These are phyloP conservation scores for Mitragyna speciosa DNA, from an alignment of 257 asterid species.

Conservation along the genomic window DNA sequence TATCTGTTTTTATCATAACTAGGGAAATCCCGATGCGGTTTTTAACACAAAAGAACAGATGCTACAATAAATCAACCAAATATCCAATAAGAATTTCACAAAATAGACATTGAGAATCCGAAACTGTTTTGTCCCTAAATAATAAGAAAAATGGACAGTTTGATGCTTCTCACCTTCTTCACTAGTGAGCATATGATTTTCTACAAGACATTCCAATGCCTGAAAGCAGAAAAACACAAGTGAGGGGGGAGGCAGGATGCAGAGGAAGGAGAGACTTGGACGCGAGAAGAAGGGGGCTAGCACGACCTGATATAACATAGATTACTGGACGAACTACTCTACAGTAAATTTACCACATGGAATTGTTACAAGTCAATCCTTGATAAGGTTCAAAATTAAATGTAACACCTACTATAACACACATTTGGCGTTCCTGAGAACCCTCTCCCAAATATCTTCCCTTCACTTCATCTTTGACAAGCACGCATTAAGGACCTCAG, in stretches of 20 bases:
- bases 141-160: neutral
- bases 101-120: neutral
- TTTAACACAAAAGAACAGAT: neutral
- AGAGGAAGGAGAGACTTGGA: neutral
- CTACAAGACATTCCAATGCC: conserved; percentile 95
- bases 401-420: neutral
- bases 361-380: neutral
- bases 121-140: neutral
- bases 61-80: neutral
- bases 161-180: conserved; percentile 68
- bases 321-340: neutral
- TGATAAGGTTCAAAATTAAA: neutral
- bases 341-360: neutral
- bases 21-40: neutral
- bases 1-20: neutral
- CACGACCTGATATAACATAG: neutral
- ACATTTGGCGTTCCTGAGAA: neutral
- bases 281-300: neutral
- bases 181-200: conserved; percentile 92
- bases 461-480: neutral
- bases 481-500: neutral
- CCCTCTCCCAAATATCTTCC: neutral
- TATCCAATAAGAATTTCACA: neutral
- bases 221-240: conserved; percentile 34
- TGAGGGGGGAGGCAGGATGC: conserved; percentile 1